These are phyloP conservation scores for Samsoniella hepiali DNA, from an alignment of 2,329 filamentous ascomycete species.

Conservation along the genomic window DNA sequence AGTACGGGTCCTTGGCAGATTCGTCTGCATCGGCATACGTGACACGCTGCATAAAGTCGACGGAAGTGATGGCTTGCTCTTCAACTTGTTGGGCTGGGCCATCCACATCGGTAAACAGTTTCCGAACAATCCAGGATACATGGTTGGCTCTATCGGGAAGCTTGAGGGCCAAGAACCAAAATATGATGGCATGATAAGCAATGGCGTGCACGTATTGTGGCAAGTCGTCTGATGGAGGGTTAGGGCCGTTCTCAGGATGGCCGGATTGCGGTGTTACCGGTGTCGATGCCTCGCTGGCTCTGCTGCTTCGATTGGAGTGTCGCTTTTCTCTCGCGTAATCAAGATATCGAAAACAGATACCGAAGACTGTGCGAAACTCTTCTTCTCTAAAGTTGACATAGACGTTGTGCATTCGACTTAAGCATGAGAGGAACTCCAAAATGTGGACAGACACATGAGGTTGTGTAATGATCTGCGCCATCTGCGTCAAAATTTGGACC, in stretches of 20 bases:
- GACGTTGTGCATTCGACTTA: conserved; percentile 79
- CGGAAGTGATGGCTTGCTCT: conserved; percentile 88
- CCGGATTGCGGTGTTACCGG: conserved; percentile 24
- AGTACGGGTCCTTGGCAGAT: conserved; percentile 63
- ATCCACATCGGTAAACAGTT: conserved; percentile 74
- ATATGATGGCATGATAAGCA: conserved; percentile 92
- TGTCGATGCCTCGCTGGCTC: conserved; percentile 41
- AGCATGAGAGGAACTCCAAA: conserved; percentile 86
- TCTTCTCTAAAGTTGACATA: conserved; percentile 88
- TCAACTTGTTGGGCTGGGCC: conserved; percentile 70
- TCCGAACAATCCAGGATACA: conserved; percentile 86
- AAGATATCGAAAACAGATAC: conserved; percentile 89
- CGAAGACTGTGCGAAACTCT: conserved; percentile 91
- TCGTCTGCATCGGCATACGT: conserved; percentile 84
- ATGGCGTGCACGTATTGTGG: conserved; percentile 92
- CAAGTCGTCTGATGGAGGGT: conserved; percentile 61
- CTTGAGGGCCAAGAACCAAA: conserved; percentile 92
- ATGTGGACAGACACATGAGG: conserved; percentile 90
- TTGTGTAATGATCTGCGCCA: conserved; percentile 95
- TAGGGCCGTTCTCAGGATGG: conserved; percentile 24
- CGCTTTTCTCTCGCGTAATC: conserved; percentile 77
- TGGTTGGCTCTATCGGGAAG: conserved; percentile 78
- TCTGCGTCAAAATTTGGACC: conserved; percentile 82
- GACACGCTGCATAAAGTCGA: conserved; percentile 91
- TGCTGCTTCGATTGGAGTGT: conserved; percentile 44